phyloP scores from a whole-genome alignment of 2,329 filamentous ascomycete genomes.

The Claviceps sp. region DNA sequence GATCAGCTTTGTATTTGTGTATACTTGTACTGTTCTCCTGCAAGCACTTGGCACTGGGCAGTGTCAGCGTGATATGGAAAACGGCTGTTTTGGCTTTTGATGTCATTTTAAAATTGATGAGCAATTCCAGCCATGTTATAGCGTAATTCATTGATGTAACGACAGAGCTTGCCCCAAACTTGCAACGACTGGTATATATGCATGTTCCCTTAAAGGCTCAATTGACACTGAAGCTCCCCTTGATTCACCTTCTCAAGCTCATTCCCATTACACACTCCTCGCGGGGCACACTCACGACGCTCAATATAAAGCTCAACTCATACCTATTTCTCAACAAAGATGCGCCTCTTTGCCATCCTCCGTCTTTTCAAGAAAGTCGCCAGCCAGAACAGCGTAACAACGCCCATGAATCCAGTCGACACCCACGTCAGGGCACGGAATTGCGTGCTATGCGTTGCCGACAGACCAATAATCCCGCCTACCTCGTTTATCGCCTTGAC shows the following conservation, averaged over 20 bases:
- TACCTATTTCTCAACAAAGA: neutral
- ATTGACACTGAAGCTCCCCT: neutral
- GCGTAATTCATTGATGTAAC: too few species aligned
- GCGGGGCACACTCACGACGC: neutral
- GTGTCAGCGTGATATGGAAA: too few species aligned
- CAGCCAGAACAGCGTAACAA: constrained; percentile 27
- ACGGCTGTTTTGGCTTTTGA: too few species aligned
- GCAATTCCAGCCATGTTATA: too few species aligned
- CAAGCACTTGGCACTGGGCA: too few species aligned
- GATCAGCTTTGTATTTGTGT: too few species aligned
- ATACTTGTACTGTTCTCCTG: too few species aligned
- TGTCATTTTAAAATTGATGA: too few species aligned
- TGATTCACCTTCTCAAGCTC: neutral
- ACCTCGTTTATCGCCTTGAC: constrained; percentile 28
- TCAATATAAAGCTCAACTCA: neutral
- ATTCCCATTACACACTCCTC: neutral
- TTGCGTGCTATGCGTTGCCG: constrained; percentile 27
- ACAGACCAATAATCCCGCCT: constrained; percentile 31
- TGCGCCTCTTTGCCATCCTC: constrained; percentile 11
- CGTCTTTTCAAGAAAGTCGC: constrained; percentile 18
- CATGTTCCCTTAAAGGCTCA: too few species aligned
- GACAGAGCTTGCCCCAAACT: too few species aligned
- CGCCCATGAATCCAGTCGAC: constrained; percentile 30
- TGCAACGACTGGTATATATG: too few species aligned
- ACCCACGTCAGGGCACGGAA: constrained; percentile 35